These are phyloP conservation scores for Neurospora intermedia DNA, from an alignment of 495 filamentous ascomycete genomes.

Conservation along the genomic window DNA sequence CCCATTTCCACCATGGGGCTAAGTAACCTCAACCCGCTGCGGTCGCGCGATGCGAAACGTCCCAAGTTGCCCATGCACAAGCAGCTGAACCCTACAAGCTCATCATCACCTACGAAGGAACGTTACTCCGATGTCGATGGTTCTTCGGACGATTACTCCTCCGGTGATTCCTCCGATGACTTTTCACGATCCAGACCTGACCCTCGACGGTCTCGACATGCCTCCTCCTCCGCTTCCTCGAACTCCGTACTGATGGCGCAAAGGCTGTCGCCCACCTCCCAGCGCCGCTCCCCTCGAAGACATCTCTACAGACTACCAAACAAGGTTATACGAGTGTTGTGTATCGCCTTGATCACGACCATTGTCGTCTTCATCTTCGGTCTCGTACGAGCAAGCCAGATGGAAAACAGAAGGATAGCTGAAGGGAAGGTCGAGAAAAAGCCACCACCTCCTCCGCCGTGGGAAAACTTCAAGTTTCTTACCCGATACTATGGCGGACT, in stretches of 20 bases:
- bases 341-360: conserved; percentile 53
- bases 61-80: conserved; percentile 35
- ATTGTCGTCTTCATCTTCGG: conserved; percentile 62
- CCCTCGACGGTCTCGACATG: conserved; percentile 35
- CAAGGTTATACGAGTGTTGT: conserved; percentile 59
- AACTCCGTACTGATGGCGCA: conserved; percentile 44
- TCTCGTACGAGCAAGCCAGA: conserved; percentile 58
- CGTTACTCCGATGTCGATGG: conserved; percentile 34
- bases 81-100: conserved; percentile 15
- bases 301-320: conserved; percentile 51
- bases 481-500: conserved; percentile 79
- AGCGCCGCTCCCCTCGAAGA: conserved; percentile 27
- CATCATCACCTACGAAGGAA: conserved; percentile 26
- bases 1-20: conserved; percentile 17
- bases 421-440: conserved; percentile 39
- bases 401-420: conserved; percentile 49
- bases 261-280: conserved; percentile 22
- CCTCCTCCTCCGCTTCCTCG: conserved; percentile 40
- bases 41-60: conserved; percentile 23
- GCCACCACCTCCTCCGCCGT: conserved; percentile 49
- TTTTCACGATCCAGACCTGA: conserved; percentile 30
- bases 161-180: conserved; percentile 29
- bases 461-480: conserved; percentile 76
- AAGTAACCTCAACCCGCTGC: conserved; percentile 18
- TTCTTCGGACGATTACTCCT: conserved; percentile 30